Conservation (phyloP, 352 stramenopile species). For the Phytopythium boreale region DNA sequence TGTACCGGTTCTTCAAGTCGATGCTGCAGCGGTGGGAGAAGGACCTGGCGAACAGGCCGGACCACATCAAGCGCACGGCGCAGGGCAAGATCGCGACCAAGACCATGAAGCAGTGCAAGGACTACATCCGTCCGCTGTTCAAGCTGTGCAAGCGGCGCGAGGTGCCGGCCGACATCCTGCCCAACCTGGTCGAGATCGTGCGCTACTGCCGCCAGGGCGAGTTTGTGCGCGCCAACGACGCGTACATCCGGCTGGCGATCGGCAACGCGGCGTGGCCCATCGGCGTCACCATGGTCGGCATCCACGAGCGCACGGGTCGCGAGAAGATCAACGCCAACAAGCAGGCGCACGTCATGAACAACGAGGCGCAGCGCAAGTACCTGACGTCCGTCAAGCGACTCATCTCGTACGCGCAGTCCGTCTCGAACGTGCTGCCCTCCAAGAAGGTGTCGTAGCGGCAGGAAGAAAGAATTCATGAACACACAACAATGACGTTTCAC, state of each 20-base stretch:
- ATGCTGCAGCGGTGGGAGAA: slow-evolving; percentile 94
- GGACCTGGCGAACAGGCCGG: slow-evolving; percentile 82
- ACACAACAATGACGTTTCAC: neutral
- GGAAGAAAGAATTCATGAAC: neutral
- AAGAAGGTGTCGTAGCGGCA: slow-evolving; percentile 71
- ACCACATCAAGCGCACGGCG: slow-evolving; percentile 88
- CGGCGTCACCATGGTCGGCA: slow-evolving; percentile 98
- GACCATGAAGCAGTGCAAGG: slow-evolving; percentile 98
- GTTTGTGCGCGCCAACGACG: slow-evolving; percentile 96
- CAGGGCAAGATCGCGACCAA: slow-evolving; percentile 94
- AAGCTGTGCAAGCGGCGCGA: slow-evolving; percentile 94
- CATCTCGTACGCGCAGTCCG: slow-evolving; percentile 95
- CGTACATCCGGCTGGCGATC: slow-evolving; percentile 98
- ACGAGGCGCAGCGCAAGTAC: slow-evolving; percentile 98
- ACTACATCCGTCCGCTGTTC: slow-evolving; percentile 98
- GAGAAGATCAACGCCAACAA: slow-evolving; percentile 97
- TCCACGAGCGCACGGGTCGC: slow-evolving; percentile 94
- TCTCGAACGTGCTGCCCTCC: slow-evolving; percentile 79
- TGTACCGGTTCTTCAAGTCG: slow-evolving; percentile 92
- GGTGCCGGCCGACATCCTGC: slow-evolving; percentile 87
- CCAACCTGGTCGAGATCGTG: slow-evolving; percentile 93
- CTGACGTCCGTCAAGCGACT: slow-evolving; percentile 98
- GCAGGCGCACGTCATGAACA: slow-evolving; percentile 99
- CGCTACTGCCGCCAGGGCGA: slow-evolving; percentile 91
- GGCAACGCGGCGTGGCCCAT: slow-evolving; percentile 98